phyloP scores from a whole-genome alignment of 305 asterid species.

The Fraxinus ornus region DNA sequence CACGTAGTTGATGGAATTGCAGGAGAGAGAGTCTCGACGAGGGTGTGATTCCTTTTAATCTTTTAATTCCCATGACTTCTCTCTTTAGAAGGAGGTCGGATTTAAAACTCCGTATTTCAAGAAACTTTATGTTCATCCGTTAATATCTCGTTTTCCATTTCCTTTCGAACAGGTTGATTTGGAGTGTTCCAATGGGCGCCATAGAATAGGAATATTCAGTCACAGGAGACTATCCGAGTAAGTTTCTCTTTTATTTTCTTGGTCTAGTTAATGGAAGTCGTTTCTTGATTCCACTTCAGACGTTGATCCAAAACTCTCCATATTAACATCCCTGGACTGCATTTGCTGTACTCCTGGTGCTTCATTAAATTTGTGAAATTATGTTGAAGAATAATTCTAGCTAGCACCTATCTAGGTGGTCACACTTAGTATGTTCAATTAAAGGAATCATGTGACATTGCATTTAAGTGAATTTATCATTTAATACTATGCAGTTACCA shows the following conservation, averaged over 20 bases:
- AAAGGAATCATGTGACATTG: background rate
- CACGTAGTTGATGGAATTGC: constrained; percentile 54
- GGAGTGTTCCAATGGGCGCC: constrained; percentile 61
- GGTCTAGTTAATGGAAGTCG: background rate
- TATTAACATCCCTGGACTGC: background rate
- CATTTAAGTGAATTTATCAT: background rate
- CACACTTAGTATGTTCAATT: background rate
- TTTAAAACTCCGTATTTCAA: background rate
- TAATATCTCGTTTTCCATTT: background rate
- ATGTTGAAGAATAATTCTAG: background rate
- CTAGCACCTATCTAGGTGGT: background rate
- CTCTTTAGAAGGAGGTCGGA: background rate
- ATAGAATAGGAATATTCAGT: constrained; percentile 76
- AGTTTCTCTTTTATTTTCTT: constrained; percentile 12
- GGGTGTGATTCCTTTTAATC: constrained; percentile 42
- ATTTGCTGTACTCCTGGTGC: background rate
- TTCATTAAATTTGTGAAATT: background rate
- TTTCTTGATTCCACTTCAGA: constrained; percentile 8
- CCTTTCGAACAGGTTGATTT: constrained; percentile 64
- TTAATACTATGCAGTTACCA: background rate
- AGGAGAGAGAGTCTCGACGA: constrained; percentile 84
- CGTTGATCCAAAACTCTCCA: background rate
- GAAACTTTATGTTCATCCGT: background rate
- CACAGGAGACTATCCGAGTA: constrained; percentile 71
- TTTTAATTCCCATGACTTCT: background rate